Evolutionary conservation across 1,139 yeast genomes (phyloP), one percentile per base, ranked within the genome.

Genomic region (Yamadazyma mexicana): DNA sequence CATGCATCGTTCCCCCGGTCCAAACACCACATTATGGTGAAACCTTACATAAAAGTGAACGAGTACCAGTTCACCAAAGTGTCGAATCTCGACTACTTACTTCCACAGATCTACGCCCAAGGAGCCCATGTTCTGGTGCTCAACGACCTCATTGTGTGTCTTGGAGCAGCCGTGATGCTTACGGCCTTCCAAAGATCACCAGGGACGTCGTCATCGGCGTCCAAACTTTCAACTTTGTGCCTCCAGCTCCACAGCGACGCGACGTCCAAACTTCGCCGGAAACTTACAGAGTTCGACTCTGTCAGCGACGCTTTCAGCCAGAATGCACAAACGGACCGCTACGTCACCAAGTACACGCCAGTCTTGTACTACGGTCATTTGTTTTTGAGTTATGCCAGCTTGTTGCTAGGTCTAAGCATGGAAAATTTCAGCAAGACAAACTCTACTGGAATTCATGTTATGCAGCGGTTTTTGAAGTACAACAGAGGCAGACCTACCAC

Each of bases 341-440:
- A 42, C 22, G 42, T 48, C 45, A 28, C 40, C 6, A 28, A 31
- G 17, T 38, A 47, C 40, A 40, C 52, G 2, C 53, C 56, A 17
- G 31, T 54, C 15, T 42, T 51, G 22, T 54, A 51, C 17, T 56
- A 48, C 39, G 34, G 54, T 6, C 49, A 51, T 38, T 50, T 46
- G 37, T 50, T 55, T 10, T 34, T 56, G 14, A 49, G 51, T 31
- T 56, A 47, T 42, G 40, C 54, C 31, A 43, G 45, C 4, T 35
- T 57, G n/a, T 38, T 58, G 38, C 44, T 60, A 30, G 56, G 55
- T 36, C 53, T 49, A 37, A 52, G 56, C 22, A 49, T 52, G 40
- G 56, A 56, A 33, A 49, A 50, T 24, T 59, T 49, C 39, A 42
- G 22, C 15, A 50, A 48, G 28, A 41, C 50, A 23, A 51, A 56